Evolutionary conservation across 1,284 basidiomycete species (phyloP), one percentile per base, ranked within the genome.

Genomic region (Tremellales sp.): DNA sequence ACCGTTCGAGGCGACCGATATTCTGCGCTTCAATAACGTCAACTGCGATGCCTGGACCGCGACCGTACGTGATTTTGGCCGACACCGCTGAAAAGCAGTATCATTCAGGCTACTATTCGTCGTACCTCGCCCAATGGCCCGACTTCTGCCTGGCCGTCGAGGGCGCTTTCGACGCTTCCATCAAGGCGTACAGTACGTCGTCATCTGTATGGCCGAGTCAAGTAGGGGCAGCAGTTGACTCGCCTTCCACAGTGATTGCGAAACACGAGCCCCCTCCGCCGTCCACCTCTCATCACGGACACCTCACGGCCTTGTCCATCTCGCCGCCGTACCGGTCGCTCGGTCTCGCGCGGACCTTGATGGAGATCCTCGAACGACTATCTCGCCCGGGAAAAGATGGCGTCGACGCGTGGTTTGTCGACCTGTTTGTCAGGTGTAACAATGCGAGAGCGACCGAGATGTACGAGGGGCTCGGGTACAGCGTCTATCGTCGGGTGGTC

Each of bases 1-100:
- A 5, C 74, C 76, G 0, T 76, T 77, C 43, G 62, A 73, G 26
- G 71, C 74, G 16, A 68, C 63, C 3, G 76, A 77, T 49, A 62
- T 77, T 8, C 68, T 77, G 43, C 56, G 54, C 16, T 76, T 77
- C 67, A 76, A 76, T 61, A 65, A 63, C 27, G 73, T 77, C 56
- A 77, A 77, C 50, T 65, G 74, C 25, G 76, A 77, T 54, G 60
- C 74, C 21, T 77, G 76, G 75, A 77, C 76, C n/a, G 76, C 76
- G 35, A 77, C 76, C 5, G 68, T 69, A 33, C 19, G n/a, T 29
- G 16, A 29, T 29, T 14, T 16, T 21, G 19, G 34, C n/a, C 19
- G 19, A 26, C 10, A 12, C n/a, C 13, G 18, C 14, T 14, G 19
- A 10, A 25, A 18, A 21, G 16, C 45, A 67, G 61, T 71, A 71